Percentiles rank a stretch among this genome's conserved stretches.
phyloP scores from a whole-genome alignment of 2,329 filamentous ascomycete species.

The Ascochyta rabiei region DNA sequence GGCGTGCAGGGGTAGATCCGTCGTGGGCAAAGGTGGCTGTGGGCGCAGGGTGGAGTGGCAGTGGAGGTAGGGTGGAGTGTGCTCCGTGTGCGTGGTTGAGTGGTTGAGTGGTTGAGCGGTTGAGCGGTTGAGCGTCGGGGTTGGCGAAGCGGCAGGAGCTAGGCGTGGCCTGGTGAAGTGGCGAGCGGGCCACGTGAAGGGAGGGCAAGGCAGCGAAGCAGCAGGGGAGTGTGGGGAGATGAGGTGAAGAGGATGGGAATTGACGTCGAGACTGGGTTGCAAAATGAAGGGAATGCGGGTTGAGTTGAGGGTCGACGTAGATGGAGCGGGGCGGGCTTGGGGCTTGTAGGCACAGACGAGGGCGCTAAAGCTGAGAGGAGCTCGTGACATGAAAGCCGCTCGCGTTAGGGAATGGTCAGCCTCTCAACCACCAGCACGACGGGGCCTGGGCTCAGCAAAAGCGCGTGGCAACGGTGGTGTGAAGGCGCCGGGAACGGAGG shows the following conservation, averaged over 20 bases:
- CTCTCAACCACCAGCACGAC: conserved; percentile 21
- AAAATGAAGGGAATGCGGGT: conserved; percentile 28
- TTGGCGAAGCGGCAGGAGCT: conserved; percentile 19
- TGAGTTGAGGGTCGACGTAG: conserved; percentile 29
- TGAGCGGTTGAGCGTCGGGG: conserved; percentile 20
- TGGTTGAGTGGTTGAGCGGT: too few relatives aligned
- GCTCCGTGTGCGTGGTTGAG: conserved; percentile 26
- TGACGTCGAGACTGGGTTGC: conserved; percentile 31
- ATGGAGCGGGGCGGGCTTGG: conserved; percentile 33
- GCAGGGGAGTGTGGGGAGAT: conserved; percentile 12
- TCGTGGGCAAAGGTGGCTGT: conserved; percentile 53
- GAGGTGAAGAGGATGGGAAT: conserved; percentile 26
- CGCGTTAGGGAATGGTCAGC: conserved; percentile 25
- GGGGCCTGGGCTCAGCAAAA: conserved; percentile 22
- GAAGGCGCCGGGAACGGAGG: conserved; percentile 16
- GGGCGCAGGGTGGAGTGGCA: conserved; percentile 24
- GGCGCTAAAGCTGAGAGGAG: conserved; percentile 20
- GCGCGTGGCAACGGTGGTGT: conserved; percentile 19
- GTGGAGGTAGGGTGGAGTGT: conserved; percentile 24
- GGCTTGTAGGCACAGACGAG: conserved; percentile 22
- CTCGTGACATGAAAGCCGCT: conserved; percentile 25
- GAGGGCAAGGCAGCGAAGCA: conserved; percentile 23
- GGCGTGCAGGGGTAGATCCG: conserved; percentile 56
- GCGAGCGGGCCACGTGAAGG: conserved; percentile 30
- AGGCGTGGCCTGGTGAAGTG: conserved; percentile 18